Evolutionary conservation across 2,329 filamentous ascomycete genomes (phyloP).

Genomic region (Apiospora marii): DNA sequence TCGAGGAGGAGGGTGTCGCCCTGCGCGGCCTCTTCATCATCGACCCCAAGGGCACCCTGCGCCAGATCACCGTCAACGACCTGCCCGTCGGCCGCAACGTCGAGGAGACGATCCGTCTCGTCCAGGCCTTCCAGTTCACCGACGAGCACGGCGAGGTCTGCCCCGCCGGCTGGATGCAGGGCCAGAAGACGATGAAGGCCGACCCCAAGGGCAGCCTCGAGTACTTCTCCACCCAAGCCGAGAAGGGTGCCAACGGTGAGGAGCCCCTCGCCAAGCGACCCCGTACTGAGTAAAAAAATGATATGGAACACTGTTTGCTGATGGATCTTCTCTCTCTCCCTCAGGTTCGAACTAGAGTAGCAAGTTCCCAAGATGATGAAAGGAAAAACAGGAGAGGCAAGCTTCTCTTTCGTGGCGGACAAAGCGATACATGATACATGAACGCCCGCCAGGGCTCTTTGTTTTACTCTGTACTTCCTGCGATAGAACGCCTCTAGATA

Average conservation of each 20-base stretch:
- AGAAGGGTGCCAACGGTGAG: slow-evolving; percentile 18
- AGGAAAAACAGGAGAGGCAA: not conserved
- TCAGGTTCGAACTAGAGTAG: slow-evolving; percentile 20
- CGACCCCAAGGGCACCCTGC: slow-evolving; percentile 66
- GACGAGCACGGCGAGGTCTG: slow-evolving; percentile 84
- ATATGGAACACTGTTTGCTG: slow-evolving; percentile 18
- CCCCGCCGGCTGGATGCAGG: slow-evolving; percentile 58
- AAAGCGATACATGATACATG: slow-evolving; percentile 4
- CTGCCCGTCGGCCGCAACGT: slow-evolving; percentile 70
- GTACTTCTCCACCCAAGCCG: slow-evolving; percentile 49
- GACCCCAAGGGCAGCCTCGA: slow-evolving; percentile 59
- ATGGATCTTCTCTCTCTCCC: slow-evolving; percentile 1
- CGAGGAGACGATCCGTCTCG: slow-evolving; percentile 70
- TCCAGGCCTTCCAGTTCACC: slow-evolving; percentile 81
- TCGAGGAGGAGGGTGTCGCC: slow-evolving; percentile 70
- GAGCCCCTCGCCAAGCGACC: slow-evolving; percentile 15
- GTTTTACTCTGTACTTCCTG: slow-evolving; percentile 11
- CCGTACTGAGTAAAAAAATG: slow-evolving; percentile 3
- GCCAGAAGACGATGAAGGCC: slow-evolving; percentile 58
- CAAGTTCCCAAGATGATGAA: not conserved
- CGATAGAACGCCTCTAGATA: slow-evolving; percentile 12
- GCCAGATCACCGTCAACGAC: slow-evolving; percentile 72
- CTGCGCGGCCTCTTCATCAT: slow-evolving; percentile 72
- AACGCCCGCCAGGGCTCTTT: not conserved
- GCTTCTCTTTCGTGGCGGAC: not conserved